Percentiles rank a stretch among this genome's conserved stretches.
Evolutionary conservation across 495 filamentous ascomycete species (phyloP).

Genomic region (Neurospora sp.): DNA sequence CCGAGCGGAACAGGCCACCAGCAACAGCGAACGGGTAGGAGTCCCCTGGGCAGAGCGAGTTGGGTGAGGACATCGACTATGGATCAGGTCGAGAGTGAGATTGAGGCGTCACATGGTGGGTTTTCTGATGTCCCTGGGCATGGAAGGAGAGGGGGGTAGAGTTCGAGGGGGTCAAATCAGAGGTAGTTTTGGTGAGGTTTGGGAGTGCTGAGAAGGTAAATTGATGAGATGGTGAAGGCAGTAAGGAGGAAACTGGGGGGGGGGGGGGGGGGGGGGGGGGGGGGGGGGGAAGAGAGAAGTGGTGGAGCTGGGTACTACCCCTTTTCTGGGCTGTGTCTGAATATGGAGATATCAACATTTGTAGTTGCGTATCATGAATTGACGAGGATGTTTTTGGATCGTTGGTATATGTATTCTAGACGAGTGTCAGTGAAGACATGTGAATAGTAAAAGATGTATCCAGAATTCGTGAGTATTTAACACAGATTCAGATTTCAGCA

Average conservation of each 20-base stretch:
- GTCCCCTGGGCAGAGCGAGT: conserved; percentile 24
- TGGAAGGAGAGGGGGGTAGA: background rate
- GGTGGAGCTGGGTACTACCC: background rate
- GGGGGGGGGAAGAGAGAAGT: background rate
- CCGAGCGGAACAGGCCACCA: background rate
- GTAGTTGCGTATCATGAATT: background rate
- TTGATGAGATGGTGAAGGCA: background rate
- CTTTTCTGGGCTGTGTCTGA: background rate
- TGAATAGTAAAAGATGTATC: too few species aligned
- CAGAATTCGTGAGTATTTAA: too few species aligned
- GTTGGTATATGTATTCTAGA: too few species aligned
- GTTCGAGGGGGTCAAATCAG: background rate
- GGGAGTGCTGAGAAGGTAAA: background rate
- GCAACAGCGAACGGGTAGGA: conserved; percentile 15
- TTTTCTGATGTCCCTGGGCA: background rate
- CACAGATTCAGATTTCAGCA: too few species aligned
- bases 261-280: too few species aligned
- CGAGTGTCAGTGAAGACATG: too few species aligned
- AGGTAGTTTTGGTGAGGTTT: background rate
- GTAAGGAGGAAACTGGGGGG: background rate
- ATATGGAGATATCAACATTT: background rate
- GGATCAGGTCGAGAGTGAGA: conserved; percentile 20
- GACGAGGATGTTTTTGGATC: background rate
- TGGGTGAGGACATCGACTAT: conserved; percentile 19
- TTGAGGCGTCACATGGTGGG: conserved; percentile 6